Evolutionary conservation across 306 rosid genomes (phyloP).

Genomic region (Cucumis sativus): Cucumber_9930_V3 NC_026659.2:2985501-2986000

Average conservation of each 20-base stretch:
- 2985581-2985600: slow-evolving; percentile 11
- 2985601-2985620: neutral
- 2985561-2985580: slow-evolving; percentile 4
- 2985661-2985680: neutral
- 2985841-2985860: slow-evolving; percentile 12
- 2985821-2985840: slow-evolving; percentile 16
- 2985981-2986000: slow-evolving; percentile 8
- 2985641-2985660: slow-evolving; percentile 17
- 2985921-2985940: slow-evolving; percentile 10
- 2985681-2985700: slow-evolving; percentile 4
- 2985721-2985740: neutral
- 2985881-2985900: neutral
- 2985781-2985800: neutral
- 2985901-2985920: slow-evolving; percentile 13
- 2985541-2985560: neutral
- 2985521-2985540: no score
- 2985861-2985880: neutral
- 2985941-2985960: slow-evolving; percentile 23
- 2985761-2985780: neutral
- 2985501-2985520: neutral
- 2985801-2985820: slow-evolving; percentile 7
- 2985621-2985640: slow-evolving; percentile 10
- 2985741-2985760: neutral
- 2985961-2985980: neutral
- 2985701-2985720: neutral